Evolutionary conservation across 768 basidiomycete species (phyloP).

Genomic region (Pleurotus citrinopileatus): DNA sequence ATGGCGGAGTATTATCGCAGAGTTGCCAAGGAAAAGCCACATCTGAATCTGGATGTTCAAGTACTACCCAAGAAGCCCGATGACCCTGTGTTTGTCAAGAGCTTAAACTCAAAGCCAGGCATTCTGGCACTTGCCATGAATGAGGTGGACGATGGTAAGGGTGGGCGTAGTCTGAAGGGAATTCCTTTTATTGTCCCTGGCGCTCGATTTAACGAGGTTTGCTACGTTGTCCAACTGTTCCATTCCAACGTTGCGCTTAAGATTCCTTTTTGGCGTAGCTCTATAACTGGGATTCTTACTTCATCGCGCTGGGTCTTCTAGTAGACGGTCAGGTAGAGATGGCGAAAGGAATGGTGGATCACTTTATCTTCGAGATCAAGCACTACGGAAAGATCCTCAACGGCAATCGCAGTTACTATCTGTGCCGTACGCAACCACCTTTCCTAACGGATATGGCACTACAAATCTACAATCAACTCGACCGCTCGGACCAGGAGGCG

Average conservation of each 20-base stretch:
- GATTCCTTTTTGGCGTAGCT: slow-evolving; percentile 41
- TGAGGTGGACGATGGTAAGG: slow-evolving; percentile 75
- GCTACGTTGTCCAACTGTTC: slow-evolving; percentile 18
- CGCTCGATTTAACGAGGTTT: slow-evolving; percentile 88
- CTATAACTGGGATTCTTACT: slow-evolving; percentile 96
- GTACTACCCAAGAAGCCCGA: slow-evolving; percentile 86
- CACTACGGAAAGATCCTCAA: slow-evolving; percentile 97
- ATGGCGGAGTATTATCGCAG: slow-evolving; percentile 95
- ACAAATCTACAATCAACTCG: slow-evolving; percentile 96
- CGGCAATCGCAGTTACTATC: slow-evolving; percentile 92
- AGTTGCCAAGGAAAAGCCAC: slow-evolving; percentile 89
- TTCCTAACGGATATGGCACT: slow-evolving; percentile 99
- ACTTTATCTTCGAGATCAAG: slow-evolving; percentile 98
- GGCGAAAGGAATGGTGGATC: slow-evolving; percentile 98
- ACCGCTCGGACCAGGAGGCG: slow-evolving; percentile 72
- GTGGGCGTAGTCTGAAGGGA: slow-evolving; percentile 82
- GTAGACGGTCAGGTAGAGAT: slow-evolving; percentile 93
- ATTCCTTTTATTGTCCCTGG: slow-evolving; percentile 98
- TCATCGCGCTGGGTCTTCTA: slow-evolving; percentile 89
- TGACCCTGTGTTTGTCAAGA: slow-evolving; percentile 86
- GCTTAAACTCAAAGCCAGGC: slow-evolving; percentile 91
- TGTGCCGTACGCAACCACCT: slow-evolving; percentile 94
- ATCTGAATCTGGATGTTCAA: slow-evolving; percentile 90
- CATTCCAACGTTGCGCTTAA: slow-evolving; percentile 11
- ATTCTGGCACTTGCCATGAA: slow-evolving; percentile 95